Evolutionary conservation across 2,329 filamentous ascomycete species (phyloP).

Genomic region (Aspergillus sp.): DNA sequence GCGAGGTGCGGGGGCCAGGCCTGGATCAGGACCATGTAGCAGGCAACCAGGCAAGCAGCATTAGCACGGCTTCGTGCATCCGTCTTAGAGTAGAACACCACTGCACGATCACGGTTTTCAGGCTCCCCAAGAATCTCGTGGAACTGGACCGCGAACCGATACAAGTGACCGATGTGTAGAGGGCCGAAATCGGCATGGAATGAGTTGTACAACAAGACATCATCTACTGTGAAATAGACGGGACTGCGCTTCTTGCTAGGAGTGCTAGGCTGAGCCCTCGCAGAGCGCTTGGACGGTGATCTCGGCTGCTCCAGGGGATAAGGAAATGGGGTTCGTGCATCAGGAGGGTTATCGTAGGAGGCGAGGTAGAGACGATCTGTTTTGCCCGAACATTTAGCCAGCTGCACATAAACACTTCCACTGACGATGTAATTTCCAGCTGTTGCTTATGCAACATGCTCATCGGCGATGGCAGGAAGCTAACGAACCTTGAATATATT

Average conservation of each 20-base stretch:
- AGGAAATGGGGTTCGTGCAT: slow-evolving; percentile 80
- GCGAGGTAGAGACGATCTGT: slow-evolving; percentile 92
- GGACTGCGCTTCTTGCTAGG: slow-evolving; percentile 62
- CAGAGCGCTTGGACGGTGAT: slow-evolving; percentile 75
- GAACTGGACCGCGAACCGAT: slow-evolving; percentile 92
- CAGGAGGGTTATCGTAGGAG: slow-evolving; percentile 81
- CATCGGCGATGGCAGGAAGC: slow-evolving; percentile 4
- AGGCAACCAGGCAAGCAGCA: slow-evolving; percentile 89
- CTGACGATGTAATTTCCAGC: not conserved
- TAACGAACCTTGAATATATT: slow-evolving; percentile 86
- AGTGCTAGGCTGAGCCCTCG: slow-evolving; percentile 63
- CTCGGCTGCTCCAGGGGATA: slow-evolving; percentile 63
- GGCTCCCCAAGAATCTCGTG: slow-evolving; percentile 92
- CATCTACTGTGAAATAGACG: slow-evolving; percentile 94
- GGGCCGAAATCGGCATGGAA: slow-evolving; percentile 99
- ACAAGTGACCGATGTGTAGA: slow-evolving; percentile 93
- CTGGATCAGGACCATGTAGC: slow-evolving; percentile 98
- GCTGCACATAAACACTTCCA: not conserved
- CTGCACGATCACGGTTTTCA: slow-evolving; percentile 82
- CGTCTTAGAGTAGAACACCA: slow-evolving; percentile 94
- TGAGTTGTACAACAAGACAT: slow-evolving; percentile 90
- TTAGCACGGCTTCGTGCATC: slow-evolving; percentile 88
- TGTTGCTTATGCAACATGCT: not conserved
- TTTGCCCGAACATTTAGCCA: slow-evolving; percentile 9
- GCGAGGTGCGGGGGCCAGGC: slow-evolving; percentile 96